Conservation (phyloP, 1,139 yeast genomes). For the Wickerhamiella infanticola region DNA sequence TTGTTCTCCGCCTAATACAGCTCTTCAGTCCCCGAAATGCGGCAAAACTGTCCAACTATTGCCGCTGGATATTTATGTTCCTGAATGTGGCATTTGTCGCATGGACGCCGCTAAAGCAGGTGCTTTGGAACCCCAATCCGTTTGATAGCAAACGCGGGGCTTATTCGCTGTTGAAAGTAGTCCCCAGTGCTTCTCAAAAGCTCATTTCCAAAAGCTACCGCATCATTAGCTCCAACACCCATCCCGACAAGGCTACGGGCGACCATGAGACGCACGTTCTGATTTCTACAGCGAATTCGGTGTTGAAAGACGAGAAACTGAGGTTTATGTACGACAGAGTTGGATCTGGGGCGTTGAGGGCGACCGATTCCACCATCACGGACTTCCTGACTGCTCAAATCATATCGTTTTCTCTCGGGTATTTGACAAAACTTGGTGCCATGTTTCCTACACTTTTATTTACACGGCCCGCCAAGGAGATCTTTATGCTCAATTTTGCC, state of each 20-base stretch:
- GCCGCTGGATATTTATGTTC: neutral
- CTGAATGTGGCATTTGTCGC: neutral
- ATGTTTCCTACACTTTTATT: no score
- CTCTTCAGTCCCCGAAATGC: neutral
- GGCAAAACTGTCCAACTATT: neutral
- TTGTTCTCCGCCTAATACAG: neutral
- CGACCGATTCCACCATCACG: no score
- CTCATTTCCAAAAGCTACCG: constrained; percentile 16
- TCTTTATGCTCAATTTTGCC: neutral
- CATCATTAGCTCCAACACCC: constrained; percentile 17
- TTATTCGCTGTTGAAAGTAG: constrained; percentile 14
- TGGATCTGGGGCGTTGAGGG: constrained; percentile 11
- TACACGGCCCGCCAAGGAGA: no score
- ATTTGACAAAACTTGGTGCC: no score
- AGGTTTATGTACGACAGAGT: constrained; percentile 25
- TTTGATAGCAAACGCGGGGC: constrained; percentile 8
- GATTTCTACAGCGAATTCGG: constrained; percentile 19
- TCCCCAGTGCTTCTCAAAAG: constrained; percentile 8
- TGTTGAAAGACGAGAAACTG: constrained; percentile 16
- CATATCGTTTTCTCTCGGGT: no score
- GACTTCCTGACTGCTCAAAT: no score
- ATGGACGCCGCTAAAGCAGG: neutral
- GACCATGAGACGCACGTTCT: constrained; percentile 15
- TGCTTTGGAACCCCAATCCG: neutral
- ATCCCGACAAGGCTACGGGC: constrained; percentile 24